These are phyloP conservation scores for Pecoramyces ruminantium DNA, from an alignment of 192 early-diverging fungal genomes.

Conservation along the genomic window DNA sequence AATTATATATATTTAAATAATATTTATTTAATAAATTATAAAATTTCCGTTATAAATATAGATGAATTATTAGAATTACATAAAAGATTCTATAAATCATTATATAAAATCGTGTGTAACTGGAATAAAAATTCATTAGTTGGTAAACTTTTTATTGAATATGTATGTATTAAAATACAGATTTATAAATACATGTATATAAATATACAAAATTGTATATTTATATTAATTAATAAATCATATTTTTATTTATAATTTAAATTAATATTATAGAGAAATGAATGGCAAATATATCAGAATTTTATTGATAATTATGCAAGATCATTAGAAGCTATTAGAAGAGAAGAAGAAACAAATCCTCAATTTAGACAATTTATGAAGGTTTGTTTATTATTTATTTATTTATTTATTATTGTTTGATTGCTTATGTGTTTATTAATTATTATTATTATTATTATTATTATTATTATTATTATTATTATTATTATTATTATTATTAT, in stretches of 20 bases:
- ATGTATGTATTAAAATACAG: neutral
- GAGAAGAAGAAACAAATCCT: conserved; percentile 1
- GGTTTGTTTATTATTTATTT: neutral
- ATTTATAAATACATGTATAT: too few species aligned
- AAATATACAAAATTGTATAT: too few species aligned
- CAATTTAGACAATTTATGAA: conserved; percentile 5
- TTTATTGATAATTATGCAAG: conserved; percentile 7
- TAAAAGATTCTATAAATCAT: neutral
- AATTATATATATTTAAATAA: too few species aligned
- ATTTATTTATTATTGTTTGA: too few species aligned
- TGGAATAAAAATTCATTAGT: neutral
- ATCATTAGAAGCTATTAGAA: neutral
- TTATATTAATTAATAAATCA: too few species aligned
- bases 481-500: too few species aligned
- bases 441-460: too few species aligned
- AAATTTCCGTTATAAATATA: too few species aligned
- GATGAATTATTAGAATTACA: neutral
- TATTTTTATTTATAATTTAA: too few species aligned
- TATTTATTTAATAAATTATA: too few species aligned
- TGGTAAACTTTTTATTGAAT: neutral
- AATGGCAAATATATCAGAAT: conserved; percentile 1
- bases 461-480: too few species aligned
- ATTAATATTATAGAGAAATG: neutral
- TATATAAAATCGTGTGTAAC: neutral
- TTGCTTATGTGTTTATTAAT: too few species aligned